Conservation (phyloP, 1,139 yeast species). For the Pichia sp. region DNA sequence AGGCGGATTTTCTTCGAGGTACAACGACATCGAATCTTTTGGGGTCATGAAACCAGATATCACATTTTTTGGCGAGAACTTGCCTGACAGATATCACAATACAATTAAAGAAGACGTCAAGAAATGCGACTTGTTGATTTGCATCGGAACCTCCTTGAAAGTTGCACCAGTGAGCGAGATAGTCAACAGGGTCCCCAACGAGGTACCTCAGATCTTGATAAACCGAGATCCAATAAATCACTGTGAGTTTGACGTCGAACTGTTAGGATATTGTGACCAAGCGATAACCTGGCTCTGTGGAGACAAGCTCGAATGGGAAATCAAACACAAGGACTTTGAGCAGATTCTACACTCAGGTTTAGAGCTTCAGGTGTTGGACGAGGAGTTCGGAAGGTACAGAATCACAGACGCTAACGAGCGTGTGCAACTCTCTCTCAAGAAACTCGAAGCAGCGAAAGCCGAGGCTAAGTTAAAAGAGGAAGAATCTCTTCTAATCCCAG, state of each 20-base stretch:
- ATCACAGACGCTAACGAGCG: slow-evolving; percentile 30
- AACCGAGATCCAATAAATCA: slow-evolving; percentile 78
- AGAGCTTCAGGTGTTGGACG: slow-evolving; percentile 28
- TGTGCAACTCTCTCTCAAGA: slow-evolving; percentile 8
- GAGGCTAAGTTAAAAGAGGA: neutral
- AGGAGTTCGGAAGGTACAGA: slow-evolving; percentile 32
- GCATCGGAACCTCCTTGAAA: slow-evolving; percentile 90
- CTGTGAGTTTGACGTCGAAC: slow-evolving; percentile 72
- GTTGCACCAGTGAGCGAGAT: slow-evolving; percentile 96
- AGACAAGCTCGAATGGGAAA: slow-evolving; percentile 59
- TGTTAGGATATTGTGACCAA: slow-evolving; percentile 86
- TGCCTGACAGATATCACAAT: slow-evolving; percentile 72
- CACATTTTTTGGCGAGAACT: slow-evolving; percentile 87
- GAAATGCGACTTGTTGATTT: slow-evolving; percentile 74
- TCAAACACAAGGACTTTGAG: slow-evolving; percentile 49
- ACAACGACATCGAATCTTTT: slow-evolving; percentile 39
- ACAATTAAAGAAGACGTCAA: slow-evolving; percentile 53
- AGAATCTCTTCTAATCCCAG: neutral
- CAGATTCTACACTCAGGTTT: slow-evolving; percentile 32
- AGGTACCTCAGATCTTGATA: slow-evolving; percentile 79
- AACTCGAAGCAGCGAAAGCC: slow-evolving; percentile 11
- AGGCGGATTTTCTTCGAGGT: slow-evolving; percentile 31
- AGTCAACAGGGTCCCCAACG: slow-evolving; percentile 64
- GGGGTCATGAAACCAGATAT: slow-evolving; percentile 97
- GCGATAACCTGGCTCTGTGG: slow-evolving; percentile 63